Conservation (phyloP, 2,329 filamentous ascomycete species). For the Emmonsiellopsis sp. region DNA sequence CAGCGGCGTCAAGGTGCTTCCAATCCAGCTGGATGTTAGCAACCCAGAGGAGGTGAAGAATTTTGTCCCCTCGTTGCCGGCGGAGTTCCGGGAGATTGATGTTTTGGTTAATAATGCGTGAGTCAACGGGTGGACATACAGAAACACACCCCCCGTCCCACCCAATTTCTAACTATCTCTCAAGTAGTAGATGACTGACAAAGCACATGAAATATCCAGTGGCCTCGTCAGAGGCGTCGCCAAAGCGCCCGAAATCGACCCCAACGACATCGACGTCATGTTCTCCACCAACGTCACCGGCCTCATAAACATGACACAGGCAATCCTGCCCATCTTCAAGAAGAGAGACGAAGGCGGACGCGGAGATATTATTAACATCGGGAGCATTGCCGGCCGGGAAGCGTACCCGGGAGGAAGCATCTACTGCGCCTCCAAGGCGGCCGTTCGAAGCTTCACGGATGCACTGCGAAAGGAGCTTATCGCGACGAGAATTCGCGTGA, state of each 20-base stretch:
- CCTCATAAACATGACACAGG: conserved; percentile 93
- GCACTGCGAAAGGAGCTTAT: conserved; percentile 75
- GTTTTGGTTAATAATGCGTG: conserved; percentile 95
- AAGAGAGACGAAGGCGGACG: conserved; percentile 57
- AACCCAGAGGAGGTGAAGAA: conserved; percentile 61
- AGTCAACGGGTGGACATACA: conserved; percentile 23
- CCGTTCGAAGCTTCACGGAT: conserved; percentile 76
- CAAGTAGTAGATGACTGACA: neutral
- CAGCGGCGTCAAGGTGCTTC: conserved; percentile 68
- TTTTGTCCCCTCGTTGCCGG: conserved; percentile 65
- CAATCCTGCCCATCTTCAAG: conserved; percentile 73
- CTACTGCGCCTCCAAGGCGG: conserved; percentile 89
- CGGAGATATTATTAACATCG: conserved; percentile 94
- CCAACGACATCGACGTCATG: conserved; percentile 79
- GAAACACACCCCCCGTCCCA: neutral
- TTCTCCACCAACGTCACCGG: conserved; percentile 90
- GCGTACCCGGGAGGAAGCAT: conserved; percentile 78
- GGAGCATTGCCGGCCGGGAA: conserved; percentile 82
- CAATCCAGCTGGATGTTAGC: conserved; percentile 80
- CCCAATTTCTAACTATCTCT: neutral
- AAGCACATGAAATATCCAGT: conserved; percentile 34
- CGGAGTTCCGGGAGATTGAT: conserved; percentile 75
- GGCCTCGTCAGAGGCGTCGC: conserved; percentile 85
- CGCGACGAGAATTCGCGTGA: conserved; percentile 67
- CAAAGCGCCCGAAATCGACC: conserved; percentile 69